Base-by-base conservation (phyloP, 2,329 filamentous ascomycete genomes). In the Chalaropsis thielavioides region DNA sequence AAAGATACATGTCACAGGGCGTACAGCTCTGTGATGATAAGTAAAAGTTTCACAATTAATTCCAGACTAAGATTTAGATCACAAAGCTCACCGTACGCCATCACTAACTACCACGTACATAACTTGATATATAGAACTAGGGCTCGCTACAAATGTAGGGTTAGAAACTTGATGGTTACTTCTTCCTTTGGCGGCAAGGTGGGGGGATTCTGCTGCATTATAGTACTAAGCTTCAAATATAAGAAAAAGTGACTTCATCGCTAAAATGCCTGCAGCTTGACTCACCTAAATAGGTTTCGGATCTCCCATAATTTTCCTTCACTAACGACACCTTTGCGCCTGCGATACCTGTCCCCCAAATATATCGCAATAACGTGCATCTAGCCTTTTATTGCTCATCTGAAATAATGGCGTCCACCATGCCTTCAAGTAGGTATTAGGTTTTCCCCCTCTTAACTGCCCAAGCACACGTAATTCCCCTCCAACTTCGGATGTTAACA, bases 221-320 rank as follows among this genome's bases (percentile, higher is more conserved):
- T 27, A 51, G 46, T 15, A 51, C 24, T 51, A 51, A 58, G 54
- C 54, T 31, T n/a, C 15, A 6, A n/a, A n/a, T 17, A 46, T n/a
- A 19, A 17, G 10, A 46, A 46, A 61, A 46, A 46, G 43, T 19
- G 54, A 58, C 54, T 35, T 58, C 24, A 58, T 58, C 15, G 54
- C 54, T 58, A 58, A 58, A 38, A 58, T n/a, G 54, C 54, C 17
- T 38, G 54, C 17, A 58, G 27, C 54, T 58, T 58, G 54, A 58
- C 54, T 58, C 54, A 58, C 54, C 27, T n/a, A 19, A 38, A 58
- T 38, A 10, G 38, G 31, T 38, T 19, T 13, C 3, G 38, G 2
- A 1, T n/a, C 27, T 38, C 15, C 54, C 5, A 3, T 35, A 27
- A 35, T 58, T 19, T 35, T 58, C 54, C 54, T 1, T 2, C 31